Evolutionary conservation across 495 filamentous ascomycete species (phyloP).

Genomic region (Tuber indicum): DNA sequence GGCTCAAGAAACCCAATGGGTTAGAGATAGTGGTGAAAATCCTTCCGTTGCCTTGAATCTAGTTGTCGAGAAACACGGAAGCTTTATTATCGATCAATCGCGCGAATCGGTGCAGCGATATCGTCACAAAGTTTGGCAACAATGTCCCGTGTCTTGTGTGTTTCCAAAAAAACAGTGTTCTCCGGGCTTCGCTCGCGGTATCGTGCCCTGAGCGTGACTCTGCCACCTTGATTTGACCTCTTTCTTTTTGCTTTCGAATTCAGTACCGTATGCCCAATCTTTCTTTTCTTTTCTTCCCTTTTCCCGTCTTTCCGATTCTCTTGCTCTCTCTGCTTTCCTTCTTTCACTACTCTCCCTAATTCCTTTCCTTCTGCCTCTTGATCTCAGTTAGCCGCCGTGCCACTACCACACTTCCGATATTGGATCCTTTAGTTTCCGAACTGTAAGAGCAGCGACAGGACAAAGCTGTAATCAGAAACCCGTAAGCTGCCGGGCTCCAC

Average conservation of each 20-base stretch:
- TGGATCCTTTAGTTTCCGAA: background rate
- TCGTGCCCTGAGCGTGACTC: conserved; percentile 1
- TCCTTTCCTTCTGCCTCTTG: background rate
- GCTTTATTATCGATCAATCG: conserved; percentile 29
- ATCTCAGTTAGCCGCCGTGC: conserved; percentile 2
- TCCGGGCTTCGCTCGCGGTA: background rate
- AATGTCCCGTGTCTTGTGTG: conserved; percentile 34
- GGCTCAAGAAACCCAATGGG: conserved; percentile 1
- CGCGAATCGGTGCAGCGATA: conserved; percentile 35
- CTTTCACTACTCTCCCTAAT: conserved; percentile 12
- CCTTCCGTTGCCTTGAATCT: conserved; percentile 18
- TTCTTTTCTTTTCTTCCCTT: conserved; percentile 8
- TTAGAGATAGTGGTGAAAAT: background rate
- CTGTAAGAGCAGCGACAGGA: background rate
- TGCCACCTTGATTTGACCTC: background rate
- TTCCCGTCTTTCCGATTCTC: conserved; percentile 10
- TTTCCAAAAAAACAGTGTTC: conserved; percentile 22
- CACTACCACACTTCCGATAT: background rate
- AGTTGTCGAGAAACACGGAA: conserved; percentile 26
- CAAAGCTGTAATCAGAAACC: background rate
- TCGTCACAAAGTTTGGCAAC: conserved; percentile 31
- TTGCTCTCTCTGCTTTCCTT: background rate
- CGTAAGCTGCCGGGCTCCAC: conserved; percentile 8
- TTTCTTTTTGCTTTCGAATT: background rate
- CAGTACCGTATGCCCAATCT: conserved; percentile 12